Percentiles rank a stretch among this genome's conserved stretches.
These are phyloP conservation scores for Calonectria pteridis DNA, from an alignment of 2,329 filamentous ascomycete species.

Conservation along the genomic window DNA sequence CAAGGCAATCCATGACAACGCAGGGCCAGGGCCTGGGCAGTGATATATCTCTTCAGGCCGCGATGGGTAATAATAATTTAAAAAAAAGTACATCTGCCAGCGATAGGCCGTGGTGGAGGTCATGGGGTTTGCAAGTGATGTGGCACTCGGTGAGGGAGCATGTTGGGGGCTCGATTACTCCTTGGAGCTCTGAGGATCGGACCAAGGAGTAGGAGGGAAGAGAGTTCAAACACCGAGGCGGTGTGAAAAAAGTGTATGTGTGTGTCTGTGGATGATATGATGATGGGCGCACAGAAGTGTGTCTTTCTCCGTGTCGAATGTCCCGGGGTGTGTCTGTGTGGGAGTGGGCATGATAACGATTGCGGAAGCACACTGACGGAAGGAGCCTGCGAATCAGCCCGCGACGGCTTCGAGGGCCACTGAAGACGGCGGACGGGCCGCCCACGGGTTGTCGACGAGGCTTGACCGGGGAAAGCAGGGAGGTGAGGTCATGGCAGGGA, in stretches of 20 bases:
- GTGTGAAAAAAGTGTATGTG: constrained; percentile 41
- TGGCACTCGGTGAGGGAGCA: constrained; percentile 44
- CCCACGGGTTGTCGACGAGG: constrained; percentile 35
- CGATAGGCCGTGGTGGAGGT: constrained; percentile 39
- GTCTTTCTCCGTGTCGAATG: constrained; percentile 5
- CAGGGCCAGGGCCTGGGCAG: constrained; percentile 24
- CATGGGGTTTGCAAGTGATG: constrained; percentile 45
- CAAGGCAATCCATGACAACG: constrained; percentile 13
- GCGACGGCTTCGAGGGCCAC: constrained; percentile 38
- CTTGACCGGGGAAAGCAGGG: constrained; percentile 36
- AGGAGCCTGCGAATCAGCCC: constrained; percentile 31
- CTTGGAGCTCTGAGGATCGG: constrained; percentile 28
- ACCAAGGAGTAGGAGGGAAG: constrained; percentile 23
- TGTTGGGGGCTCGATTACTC: constrained; percentile 38
- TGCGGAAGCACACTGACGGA: neutral
- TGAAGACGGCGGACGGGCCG: constrained; percentile 44
- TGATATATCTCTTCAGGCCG: constrained; percentile 38
- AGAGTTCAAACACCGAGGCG: constrained; percentile 39
- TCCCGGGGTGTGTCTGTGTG: constrained; percentile 31
- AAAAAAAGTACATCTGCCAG: constrained; percentile 30
- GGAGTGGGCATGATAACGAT: constrained; percentile 14
- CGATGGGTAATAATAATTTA: constrained; percentile 21
- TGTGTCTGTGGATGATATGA: constrained; percentile 34
- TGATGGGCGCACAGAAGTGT: constrained; percentile 35
- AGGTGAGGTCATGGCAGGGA: constrained; percentile 33